A percentile compares a stretch with the other conserved stretches of the same genome.
These are phyloP conservation scores for Flaveria robusta DNA, from an alignment of 129 eudicot species.

Conservation along the genomic window DNA sequence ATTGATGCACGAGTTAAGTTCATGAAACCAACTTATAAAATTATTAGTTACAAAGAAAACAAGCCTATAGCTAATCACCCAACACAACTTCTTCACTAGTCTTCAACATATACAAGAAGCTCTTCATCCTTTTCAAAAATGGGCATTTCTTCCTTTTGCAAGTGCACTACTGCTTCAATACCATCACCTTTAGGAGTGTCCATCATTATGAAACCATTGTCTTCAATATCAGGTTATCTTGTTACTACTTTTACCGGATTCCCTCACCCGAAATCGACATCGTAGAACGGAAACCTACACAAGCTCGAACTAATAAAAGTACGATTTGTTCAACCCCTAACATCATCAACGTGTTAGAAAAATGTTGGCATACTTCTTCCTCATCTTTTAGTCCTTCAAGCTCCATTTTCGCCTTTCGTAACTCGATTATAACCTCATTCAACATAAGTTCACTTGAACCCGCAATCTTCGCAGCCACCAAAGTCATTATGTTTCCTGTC, in stretches of 20 bases:
- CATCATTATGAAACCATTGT: not conserved
- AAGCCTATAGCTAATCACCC: no score
- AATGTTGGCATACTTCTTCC: not conserved
- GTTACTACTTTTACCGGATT: conserved; percentile 13
- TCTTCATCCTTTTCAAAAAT: conserved; percentile 20
- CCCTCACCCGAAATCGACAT: conserved; percentile 33
- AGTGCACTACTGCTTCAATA: conserved; percentile 10
- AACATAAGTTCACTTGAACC: not conserved
- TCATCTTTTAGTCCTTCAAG: not conserved
- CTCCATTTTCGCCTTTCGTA: conserved; percentile 11
- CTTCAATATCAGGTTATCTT: not conserved
- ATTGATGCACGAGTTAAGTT: not conserved
- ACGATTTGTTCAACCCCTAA: not conserved
- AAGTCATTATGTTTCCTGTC: conserved; percentile 12
- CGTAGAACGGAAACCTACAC: conserved; percentile 22
- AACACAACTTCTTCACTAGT: not conserved
- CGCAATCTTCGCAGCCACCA: not conserved
- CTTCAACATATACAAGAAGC: conserved; percentile 19
- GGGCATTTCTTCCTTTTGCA: conserved; percentile 29
- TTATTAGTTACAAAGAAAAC: no score
- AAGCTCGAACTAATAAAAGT: not conserved
- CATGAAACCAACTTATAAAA: not conserved
- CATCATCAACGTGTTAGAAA: not conserved
- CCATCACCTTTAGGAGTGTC: conserved; percentile 31
- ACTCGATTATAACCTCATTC: not conserved